A percentile compares a stretch with the other conserved stretches of the same genome.
Conservation (phyloP, 2,329 filamentous ascomycete species). For the Coniochaeta ligniaria region DNA sequence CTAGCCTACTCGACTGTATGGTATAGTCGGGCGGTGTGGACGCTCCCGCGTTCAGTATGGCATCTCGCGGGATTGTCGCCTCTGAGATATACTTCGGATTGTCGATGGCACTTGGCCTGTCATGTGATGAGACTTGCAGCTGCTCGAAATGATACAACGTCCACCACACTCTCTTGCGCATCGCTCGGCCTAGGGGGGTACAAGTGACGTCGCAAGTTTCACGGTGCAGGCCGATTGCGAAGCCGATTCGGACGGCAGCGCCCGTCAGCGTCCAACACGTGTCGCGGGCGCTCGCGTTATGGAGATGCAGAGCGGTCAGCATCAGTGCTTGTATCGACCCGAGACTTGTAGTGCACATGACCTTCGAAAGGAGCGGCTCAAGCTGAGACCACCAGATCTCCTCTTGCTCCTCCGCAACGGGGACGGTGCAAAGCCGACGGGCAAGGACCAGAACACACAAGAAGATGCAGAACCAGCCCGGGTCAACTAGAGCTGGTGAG, state of each 20-base stretch:
- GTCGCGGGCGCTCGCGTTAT: constrained; percentile 35
- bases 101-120: constrained; percentile 34
- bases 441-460: constrained; percentile 32
- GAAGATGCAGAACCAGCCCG: constrained; percentile 31
- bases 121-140: constrained; percentile 33
- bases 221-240: constrained; percentile 34
- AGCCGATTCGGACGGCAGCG: constrained; percentile 32
- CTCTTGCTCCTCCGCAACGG: constrained; percentile 27
- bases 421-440: constrained; percentile 22
- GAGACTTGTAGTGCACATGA: constrained; percentile 33
- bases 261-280: constrained; percentile 33
- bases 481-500: constrained; percentile 23
- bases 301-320: constrained; percentile 32
- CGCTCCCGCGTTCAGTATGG: constrained; percentile 25
- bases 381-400: constrained; percentile 30
- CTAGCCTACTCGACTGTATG: constrained; percentile 27
- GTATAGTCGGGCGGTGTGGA: constrained; percentile 23
- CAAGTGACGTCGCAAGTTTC: constrained; percentile 25
- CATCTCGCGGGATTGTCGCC: constrained; percentile 24
- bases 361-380: constrained; percentile 29
- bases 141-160: constrained; percentile 25
- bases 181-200: constrained; percentile 22
- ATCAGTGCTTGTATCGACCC: constrained; percentile 32
- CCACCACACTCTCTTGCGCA: constrained; percentile 24
- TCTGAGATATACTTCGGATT: constrained; percentile 20